Evolutionary conservation across 108 stramenopile genomes (phyloP).

Genomic region (Skeletonema costatum): DNA sequence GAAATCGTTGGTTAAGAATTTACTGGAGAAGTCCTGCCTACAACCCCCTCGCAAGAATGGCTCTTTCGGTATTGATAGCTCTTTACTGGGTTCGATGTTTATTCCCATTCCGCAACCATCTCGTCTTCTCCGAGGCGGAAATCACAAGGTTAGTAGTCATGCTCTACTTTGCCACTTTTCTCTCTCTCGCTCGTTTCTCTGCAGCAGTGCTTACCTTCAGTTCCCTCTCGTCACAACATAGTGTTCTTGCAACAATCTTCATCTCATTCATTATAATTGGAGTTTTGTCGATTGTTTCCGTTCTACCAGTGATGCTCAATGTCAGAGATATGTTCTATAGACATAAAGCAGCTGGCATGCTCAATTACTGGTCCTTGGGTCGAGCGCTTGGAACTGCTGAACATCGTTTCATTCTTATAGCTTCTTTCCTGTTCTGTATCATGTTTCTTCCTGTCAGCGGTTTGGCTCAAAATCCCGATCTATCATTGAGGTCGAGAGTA

Average conservation of each 20-base stretch:
- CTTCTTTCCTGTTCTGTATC: constrained; percentile 23
- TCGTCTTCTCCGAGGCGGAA: constrained; percentile 14
- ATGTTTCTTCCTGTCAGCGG: constrained; percentile 31
- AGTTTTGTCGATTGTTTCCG: constrained; percentile 41
- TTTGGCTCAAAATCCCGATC: background rate
- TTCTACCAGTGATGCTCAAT: constrained; percentile 50
- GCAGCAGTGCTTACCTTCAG: background rate
- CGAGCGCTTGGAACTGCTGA: constrained; percentile 50
- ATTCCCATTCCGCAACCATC: constrained; percentile 14
- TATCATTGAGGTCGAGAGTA: background rate
- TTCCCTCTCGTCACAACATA: background rate
- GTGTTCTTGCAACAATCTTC: constrained; percentile 51
- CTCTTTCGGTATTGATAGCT: constrained; percentile 20
- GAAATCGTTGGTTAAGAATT: constrained; percentile 44
- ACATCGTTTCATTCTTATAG: constrained; percentile 39
- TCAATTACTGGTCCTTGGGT: constrained; percentile 26
- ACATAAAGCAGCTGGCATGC: constrained; percentile 53
- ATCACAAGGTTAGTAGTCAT: constrained; percentile 17
- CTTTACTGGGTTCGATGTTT: constrained; percentile 40
- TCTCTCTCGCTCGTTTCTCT: constrained; percentile 4
- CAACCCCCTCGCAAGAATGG: constrained; percentile 46
- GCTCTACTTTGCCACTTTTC: background rate
- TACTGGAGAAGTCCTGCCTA: constrained; percentile 50
- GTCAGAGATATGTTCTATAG: constrained; percentile 66
- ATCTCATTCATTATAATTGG: constrained; percentile 56